Base-by-base conservation (phyloP, 2,329 filamentous ascomycete genomes). In the Dothiorella sarmentorum region DNA sequence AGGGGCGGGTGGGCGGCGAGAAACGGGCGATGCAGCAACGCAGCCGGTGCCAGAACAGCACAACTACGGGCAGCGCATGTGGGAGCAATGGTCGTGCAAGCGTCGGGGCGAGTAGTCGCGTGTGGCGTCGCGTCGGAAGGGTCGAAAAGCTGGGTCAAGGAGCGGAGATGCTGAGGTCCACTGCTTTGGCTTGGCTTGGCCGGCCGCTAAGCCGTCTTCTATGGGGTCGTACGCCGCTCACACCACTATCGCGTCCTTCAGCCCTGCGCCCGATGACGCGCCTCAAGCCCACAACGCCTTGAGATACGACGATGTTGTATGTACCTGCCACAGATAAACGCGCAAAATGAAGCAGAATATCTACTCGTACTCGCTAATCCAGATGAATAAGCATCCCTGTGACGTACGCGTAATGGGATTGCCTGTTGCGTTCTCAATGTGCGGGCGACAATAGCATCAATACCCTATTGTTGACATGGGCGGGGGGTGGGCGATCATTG, bases 91-190 rank as follows among this genome's bases (percentile, higher is more conserved):
- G 44, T 35, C n/a, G 56, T 42, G 56, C 35, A 40, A 24, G 33
- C 18, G 33, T 42, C 29, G 33, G 33, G n/a, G 7, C 24, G 42
- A 11, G 40, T 31, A 27, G 55, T 49, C 55, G 42, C 43, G 55
- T 38, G 55, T n/a, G 26, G 55, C 49, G 43, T 40, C n/a, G 26
- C 24, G 22, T 24, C 13, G 37, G 51, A 33, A 55, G 29, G 7
- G 55, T 58, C 43, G 43, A 58, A 58, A 58, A 58, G 56, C 43
- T 20, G 45, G 45, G 17, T 26, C 44, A 58, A 59, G 57, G 57
- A 59, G 57, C 57, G 57, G 57, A 59, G 57, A 22, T 55, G 57
- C 38, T 45, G 56, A 51, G 56, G 44, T 58, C n/a, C n/a, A n/a
- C n/a, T n/a, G 56, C 56, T 33, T 56, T 38, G 52, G 52, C 52